Evolutionary conservation across 164 flowering plant genomes (phyloP).

Genomic region (Chloranthus sessilifolius): DNA sequence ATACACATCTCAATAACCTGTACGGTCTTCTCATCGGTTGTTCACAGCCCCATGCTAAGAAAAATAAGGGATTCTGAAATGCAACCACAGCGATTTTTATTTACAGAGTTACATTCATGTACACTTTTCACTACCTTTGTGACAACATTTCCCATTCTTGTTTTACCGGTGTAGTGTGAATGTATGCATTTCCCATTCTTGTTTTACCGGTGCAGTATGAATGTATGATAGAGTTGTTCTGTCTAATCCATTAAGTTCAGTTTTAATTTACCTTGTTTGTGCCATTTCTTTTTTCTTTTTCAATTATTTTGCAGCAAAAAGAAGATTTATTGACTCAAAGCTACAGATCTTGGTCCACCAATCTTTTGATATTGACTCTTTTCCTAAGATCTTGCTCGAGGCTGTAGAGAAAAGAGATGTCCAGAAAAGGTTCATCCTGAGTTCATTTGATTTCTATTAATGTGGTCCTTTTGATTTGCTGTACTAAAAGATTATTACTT

Average conservation of each 20-base stretch:
- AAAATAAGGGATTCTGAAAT: too few species aligned
- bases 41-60: too few species aligned
- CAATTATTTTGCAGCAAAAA: slow-evolving; percentile 60
- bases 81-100: too few species aligned
- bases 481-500: too few species aligned
- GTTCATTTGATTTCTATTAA: neutral
- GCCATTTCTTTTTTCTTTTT: neutral
- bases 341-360: slow-evolving; percentile 56
- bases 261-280: neutral
- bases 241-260: neutral
- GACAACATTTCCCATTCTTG: too few species aligned
- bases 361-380: slow-evolving; percentile 47
- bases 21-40: too few species aligned
- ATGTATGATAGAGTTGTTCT: neutral
- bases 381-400: slow-evolving; percentile 45
- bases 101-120: too few species aligned
- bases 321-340: slow-evolving; percentile 64
- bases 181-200: neutral
- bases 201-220: neutral
- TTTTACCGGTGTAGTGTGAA: neutral
- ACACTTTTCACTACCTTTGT: too few species aligned
- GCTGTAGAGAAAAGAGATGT: slow-evolving; percentile 75
- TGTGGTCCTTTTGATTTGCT: neutral
- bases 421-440: slow-evolving; percentile 59
- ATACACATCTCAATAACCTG: too few species aligned